Evolutionary conservation across 1,284 basidiomycete species (phyloP).

Genomic region (Ceratobasidium sp.): DNA sequence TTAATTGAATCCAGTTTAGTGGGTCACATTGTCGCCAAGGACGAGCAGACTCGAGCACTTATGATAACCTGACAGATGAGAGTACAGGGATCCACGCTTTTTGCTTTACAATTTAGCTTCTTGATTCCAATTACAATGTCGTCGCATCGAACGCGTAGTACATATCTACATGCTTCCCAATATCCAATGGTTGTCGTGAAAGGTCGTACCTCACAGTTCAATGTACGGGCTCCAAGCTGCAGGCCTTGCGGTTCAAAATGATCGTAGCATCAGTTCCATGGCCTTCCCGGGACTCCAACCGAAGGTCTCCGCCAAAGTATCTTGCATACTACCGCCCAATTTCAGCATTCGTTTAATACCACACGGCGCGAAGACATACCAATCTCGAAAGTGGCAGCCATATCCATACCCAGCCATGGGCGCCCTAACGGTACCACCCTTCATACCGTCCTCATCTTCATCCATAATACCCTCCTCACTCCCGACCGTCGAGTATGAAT

Average conservation of each 20-base stretch:
- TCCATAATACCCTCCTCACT: conserved; percentile 19
- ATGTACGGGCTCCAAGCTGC: conserved; percentile 26
- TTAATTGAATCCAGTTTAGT: no score
- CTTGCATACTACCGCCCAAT: conserved; percentile 21
- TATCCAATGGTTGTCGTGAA: no score
- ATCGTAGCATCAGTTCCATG: conserved; percentile 34
- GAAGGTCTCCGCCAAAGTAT: conserved; percentile 36
- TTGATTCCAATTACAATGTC: no score
- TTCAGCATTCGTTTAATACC: background rate
- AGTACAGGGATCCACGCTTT: no score
- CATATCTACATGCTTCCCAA: no score
- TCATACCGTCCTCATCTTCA: conserved; percentile 34
- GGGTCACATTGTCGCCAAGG: no score
- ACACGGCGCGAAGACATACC: background rate
- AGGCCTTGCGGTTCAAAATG: conserved; percentile 33
- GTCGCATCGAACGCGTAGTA: no score
- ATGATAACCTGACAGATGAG: no score
- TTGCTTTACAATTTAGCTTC: no score
- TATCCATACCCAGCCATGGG: conserved; percentile 36
- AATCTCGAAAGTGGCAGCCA: conserved; percentile 35
- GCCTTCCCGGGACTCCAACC: conserved; percentile 26
- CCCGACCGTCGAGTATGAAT: conserved; percentile 31
- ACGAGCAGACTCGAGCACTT: no score
- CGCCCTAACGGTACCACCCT: conserved; percentile 28
- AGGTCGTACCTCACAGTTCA: no score